A percentile compares a stretch with the other conserved stretches of the same genome.
Evolutionary conservation across 257 asterid genomes (phyloP).

Genomic region (Plantago major): DNA sequence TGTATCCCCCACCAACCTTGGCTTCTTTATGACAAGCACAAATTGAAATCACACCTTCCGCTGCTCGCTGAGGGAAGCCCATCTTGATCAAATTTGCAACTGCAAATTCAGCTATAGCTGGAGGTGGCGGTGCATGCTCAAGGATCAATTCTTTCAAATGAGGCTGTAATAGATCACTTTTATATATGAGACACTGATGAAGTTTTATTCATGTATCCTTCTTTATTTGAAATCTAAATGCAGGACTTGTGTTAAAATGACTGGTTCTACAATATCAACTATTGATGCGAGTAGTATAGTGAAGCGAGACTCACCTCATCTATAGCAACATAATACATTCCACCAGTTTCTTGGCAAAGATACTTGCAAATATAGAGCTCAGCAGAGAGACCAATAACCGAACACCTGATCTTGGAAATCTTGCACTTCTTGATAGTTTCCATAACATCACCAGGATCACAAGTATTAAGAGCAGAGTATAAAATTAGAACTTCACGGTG

Average conservation of each 20-base stretch:
- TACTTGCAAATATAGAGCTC: constrained; percentile 88
- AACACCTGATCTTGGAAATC: constrained; percentile 75
- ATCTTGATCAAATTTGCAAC: constrained; percentile 85
- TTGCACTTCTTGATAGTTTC: constrained; percentile 87
- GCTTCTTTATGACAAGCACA: constrained; percentile 96
- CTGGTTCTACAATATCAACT: neutral
- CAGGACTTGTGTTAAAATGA: neutral
- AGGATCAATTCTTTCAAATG: constrained; percentile 81
- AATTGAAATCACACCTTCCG: constrained; percentile 84
- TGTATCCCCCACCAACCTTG: constrained; percentile 91
- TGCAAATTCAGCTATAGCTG: constrained; percentile 98
- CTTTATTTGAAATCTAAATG: constrained; percentile 1
- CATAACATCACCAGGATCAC: constrained; percentile 89
- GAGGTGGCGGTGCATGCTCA: constrained; percentile 98
- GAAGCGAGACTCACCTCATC: constrained; percentile 71
- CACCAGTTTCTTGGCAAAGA: constrained; percentile 94
- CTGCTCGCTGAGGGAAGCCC: constrained; percentile 99
- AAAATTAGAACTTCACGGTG: constrained; percentile 92
- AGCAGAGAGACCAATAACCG: constrained; percentile 85
- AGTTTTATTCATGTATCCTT: constrained; percentile 11
- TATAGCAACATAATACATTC: constrained; percentile 68
- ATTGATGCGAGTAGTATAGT: constrained; percentile 9
- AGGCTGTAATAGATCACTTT: constrained; percentile 36
- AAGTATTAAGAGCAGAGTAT: constrained; percentile 86
- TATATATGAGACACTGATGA: constrained; percentile 6